Conservation (phyloP, 352 stramenopile species). For the Globisporangium parvum region DNA sequence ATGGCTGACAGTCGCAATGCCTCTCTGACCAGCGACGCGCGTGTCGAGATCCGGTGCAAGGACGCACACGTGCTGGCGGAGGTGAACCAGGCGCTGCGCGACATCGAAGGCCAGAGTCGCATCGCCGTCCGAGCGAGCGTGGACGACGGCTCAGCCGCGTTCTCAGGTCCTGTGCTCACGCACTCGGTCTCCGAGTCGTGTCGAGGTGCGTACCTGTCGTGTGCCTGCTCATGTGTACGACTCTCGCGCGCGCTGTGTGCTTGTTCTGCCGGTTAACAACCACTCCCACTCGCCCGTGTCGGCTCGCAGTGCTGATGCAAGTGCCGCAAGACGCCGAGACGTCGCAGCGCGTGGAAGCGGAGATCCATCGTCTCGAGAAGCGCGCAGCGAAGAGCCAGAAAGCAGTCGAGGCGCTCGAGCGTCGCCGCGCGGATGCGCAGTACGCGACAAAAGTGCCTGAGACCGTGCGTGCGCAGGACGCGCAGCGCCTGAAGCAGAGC, state of each 20-base stretch:
- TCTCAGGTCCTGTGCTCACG: constrained; percentile 24
- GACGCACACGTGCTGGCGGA: constrained; percentile 22
- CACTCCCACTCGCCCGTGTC: not conserved
- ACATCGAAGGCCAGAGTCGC: constrained; percentile 43
- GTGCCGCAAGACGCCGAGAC: constrained; percentile 66
- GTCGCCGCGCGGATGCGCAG: constrained; percentile 33
- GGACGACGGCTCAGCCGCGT: constrained; percentile 1
- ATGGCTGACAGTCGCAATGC: not conserved
- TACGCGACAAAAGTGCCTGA: constrained; percentile 69
- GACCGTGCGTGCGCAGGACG: constrained; percentile 51
- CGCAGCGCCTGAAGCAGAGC: constrained; percentile 43
- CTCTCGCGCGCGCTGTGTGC: not conserved
- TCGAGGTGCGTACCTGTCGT: constrained; percentile 23
- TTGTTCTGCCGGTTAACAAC: not conserved
- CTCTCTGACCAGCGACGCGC: constrained; percentile 5
- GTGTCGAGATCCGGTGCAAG: constrained; percentile 27
- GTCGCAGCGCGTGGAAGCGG: constrained; percentile 44
- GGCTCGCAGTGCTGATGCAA: constrained; percentile 42
- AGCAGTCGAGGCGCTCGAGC: constrained; percentile 33
- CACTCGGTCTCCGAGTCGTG: constrained; percentile 51
- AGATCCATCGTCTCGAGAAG: constrained; percentile 66
- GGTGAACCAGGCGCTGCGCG: constrained; percentile 28
- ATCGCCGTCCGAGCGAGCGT: constrained; percentile 22
- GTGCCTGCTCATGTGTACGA: not conserved
- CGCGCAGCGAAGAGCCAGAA: constrained; percentile 46